Conservation (phyloP, 306 rosid species). For the Oemleria cerasiformis region DNA sequence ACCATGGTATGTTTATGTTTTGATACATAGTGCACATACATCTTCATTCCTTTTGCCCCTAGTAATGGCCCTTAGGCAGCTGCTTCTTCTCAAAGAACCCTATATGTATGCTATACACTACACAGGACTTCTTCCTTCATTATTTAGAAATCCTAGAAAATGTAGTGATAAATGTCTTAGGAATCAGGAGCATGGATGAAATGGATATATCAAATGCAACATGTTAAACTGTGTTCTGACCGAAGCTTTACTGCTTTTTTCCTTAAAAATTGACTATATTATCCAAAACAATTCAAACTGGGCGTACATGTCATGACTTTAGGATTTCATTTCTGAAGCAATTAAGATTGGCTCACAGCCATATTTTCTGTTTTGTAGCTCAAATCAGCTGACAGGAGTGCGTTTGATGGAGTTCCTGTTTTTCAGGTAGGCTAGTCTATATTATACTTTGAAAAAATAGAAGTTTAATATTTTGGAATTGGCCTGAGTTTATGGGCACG, state of each 20-base stretch:
- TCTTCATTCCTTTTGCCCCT: background rate
- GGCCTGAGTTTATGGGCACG: background rate
- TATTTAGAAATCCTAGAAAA: background rate
- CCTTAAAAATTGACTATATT: background rate
- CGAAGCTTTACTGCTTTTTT: slow-evolving; percentile 9
- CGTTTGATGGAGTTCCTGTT: slow-evolving; percentile 94
- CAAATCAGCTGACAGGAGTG: slow-evolving; percentile 49
- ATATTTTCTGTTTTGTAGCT: slow-evolving; percentile 45
- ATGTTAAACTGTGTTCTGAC: background rate
- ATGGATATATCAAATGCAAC: background rate
- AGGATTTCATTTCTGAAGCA: slow-evolving; percentile 16
- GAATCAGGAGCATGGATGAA: background rate
- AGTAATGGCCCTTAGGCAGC: background rate
- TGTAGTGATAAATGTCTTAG: background rate
- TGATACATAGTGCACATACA: background rate
- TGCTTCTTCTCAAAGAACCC: background rate
- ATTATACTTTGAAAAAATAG: background rate
- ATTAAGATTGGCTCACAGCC: slow-evolving; percentile 20
- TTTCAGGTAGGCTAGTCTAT: slow-evolving; percentile 67
- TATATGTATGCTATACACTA: background rate
- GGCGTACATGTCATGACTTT: background rate
- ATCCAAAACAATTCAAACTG: background rate
- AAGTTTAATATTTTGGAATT: background rate
- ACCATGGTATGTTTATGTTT: background rate
- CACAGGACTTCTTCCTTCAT: background rate